These are phyloP conservation scores for Diaporthe citriasiana DNA, from an alignment of 2,329 filamentous ascomycete genomes.

Conservation along the genomic window DNA sequence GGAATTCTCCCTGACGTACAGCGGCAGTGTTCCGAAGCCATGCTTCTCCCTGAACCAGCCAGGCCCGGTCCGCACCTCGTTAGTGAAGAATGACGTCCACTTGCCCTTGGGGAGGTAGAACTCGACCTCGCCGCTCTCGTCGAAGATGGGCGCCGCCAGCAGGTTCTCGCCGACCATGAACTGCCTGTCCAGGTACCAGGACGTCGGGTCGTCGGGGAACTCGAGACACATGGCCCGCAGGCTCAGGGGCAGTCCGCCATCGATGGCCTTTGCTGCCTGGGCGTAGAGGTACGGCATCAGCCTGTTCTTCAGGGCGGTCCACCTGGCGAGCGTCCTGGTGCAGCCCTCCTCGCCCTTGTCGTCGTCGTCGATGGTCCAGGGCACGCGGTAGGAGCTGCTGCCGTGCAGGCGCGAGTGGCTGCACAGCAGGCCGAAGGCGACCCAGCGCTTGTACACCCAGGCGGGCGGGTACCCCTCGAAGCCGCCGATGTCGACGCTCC, in stretches of 20 bases:
- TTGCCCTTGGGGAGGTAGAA: slow-evolving; percentile 72
- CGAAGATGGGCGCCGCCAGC: slow-evolving; percentile 75
- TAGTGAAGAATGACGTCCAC: slow-evolving; percentile 64
- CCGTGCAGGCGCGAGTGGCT: slow-evolving; percentile 80
- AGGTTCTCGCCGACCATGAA: slow-evolving; percentile 80
- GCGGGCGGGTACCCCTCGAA: slow-evolving; percentile 78
- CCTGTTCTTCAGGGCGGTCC: slow-evolving; percentile 64
- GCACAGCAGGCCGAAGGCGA: slow-evolving; percentile 80
- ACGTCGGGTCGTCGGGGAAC: slow-evolving; percentile 78
- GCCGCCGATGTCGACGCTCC: slow-evolving; percentile 51
- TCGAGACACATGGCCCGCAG: slow-evolving; percentile 78
- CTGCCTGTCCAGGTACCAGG: slow-evolving; percentile 77
- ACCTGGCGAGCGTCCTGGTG: slow-evolving; percentile 63
- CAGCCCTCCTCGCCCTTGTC: slow-evolving; percentile 68
- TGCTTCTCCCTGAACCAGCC: slow-evolving; percentile 74
- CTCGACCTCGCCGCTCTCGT: slow-evolving; percentile 72
- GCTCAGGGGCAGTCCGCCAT: slow-evolving; percentile 52
- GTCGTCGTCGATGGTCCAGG: slow-evolving; percentile 78
- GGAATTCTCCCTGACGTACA: slow-evolving; percentile 70
- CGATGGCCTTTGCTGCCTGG: slow-evolving; percentile 53
- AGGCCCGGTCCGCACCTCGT: slow-evolving; percentile 63
- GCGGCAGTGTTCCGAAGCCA: slow-evolving; percentile 69
- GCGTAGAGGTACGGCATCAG: slow-evolving; percentile 67
- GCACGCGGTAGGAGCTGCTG: slow-evolving; percentile 79
- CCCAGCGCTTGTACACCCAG: slow-evolving; percentile 83